Percentiles rank a stretch among this genome's conserved stretches.
These are phyloP conservation scores for Begonia loranthoides DNA, from an alignment of 306 rosid genomes.

Conservation along the genomic window DNA sequence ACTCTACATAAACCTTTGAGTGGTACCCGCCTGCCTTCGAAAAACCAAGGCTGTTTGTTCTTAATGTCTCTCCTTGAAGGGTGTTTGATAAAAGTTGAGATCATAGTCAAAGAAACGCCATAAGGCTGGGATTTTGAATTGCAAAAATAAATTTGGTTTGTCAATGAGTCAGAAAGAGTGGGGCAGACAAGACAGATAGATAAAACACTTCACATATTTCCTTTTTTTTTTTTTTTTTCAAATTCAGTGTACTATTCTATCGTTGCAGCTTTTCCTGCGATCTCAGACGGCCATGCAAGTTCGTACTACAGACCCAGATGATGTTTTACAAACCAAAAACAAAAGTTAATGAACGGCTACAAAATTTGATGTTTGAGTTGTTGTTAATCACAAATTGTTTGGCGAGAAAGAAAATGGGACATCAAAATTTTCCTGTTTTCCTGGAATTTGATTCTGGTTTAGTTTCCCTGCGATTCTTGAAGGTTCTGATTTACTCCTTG, in stretches of 20 bases:
- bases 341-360: background rate
- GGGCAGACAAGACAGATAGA: background rate
- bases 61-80: too few relatives aligned
- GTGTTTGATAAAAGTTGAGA: too few relatives aligned
- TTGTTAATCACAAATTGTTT: constrained; percentile 29
- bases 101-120: too few relatives aligned
- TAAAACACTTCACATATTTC: background rate
- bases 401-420: constrained; percentile 26
- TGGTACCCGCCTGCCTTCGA: too few relatives aligned
- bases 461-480: constrained; percentile 52
- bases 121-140: too few relatives aligned
- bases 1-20: too few relatives aligned
- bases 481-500: constrained; percentile 83
- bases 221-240: background rate
- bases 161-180: background rate
- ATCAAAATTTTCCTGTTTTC: constrained; percentile 38
- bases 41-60: too few relatives aligned
- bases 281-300: too few relatives aligned
- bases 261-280: too few relatives aligned
- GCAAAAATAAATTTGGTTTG: background rate
- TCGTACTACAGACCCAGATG: background rate
- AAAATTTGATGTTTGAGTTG: background rate
- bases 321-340: background rate
- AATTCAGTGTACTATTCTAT: background rate
- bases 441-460: constrained; percentile 32